Base-by-base conservation (phyloP, 768 basidiomycete genomes). In the Rhizopogon vulgaris region DNA sequence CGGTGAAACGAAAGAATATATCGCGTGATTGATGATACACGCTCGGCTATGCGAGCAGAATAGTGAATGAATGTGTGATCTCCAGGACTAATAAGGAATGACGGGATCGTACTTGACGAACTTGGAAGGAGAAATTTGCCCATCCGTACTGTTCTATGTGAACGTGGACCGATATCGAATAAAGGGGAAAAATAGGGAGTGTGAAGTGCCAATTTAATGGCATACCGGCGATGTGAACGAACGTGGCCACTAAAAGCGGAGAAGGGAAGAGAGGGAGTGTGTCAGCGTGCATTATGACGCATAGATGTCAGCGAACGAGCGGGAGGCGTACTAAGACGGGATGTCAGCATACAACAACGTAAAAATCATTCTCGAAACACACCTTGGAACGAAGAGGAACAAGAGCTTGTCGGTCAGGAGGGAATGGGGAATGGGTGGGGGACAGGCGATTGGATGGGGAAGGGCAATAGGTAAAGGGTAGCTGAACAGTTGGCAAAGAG, bases 1-100 rank as follows among this genome's bases (percentile, higher is more conserved):
- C 5, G 39, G 14, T 48, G 51, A 7, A 55, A 51, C 9, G 48
- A 50, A 53, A 4, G 38, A 25, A 42, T 38, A n/a, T n/a, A n/a
- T n/a, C n/a, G n/a, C n/a, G n/a, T 4, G 14, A 15, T 38, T 46
- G 30, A 32, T 45, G 18, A 14, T 46, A 46, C 43, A 46, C n/a
- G 14, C 12, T 22, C 32, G 14, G 32, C 32, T 14, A 46, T 46
- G 43, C 12, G 32, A 11, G 32, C 12, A 4, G 32, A 4, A 12
- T 34, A 34, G 12, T 34, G 32, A 46, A 46, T 46, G 43, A 45
- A 45, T 34, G 30, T 45, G 43, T 22, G 30, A 46, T 46, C 11
- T 46, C 40, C 37, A 46, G 9, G n/a, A 48, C 17, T 12, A 15
- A 39, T 10, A 53, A 41, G 50, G 36, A 52, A 32, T 27, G 51